Evolutionary conservation across 208 protist species (phyloP).

Genomic region (Leishmania tropica): DNA sequence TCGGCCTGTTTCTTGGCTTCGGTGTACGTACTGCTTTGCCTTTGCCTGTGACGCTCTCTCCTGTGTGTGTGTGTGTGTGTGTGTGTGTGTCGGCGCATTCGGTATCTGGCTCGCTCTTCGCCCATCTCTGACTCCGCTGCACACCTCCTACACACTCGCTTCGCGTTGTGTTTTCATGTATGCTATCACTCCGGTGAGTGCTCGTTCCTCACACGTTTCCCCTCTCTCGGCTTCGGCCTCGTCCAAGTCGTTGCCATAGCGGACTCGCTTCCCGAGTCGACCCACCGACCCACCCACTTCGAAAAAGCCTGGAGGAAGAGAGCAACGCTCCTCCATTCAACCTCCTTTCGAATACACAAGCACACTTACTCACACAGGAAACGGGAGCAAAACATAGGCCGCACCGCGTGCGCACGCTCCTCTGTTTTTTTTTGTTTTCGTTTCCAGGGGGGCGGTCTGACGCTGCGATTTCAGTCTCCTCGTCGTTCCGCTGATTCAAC

Average conservation of each 20-base stretch:
- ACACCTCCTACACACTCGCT: neutral
- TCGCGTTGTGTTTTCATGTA: slow-evolving; percentile 11
- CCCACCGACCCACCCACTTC: neutral
- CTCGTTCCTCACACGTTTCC: neutral
- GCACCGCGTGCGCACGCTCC: neutral
- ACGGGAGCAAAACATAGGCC: neutral
- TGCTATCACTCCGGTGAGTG: neutral
- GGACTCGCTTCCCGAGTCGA: neutral
- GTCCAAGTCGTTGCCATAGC: neutral
- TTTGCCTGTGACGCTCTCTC: neutral
- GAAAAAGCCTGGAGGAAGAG: neutral
- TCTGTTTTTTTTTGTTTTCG: neutral
- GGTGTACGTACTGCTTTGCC: neutral
- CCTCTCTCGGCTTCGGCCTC: neutral
- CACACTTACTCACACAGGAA: neutral
- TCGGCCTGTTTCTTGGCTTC: neutral
- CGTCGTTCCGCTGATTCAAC: slow-evolving; percentile 1
- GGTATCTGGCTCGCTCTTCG: neutral
- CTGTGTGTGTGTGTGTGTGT: neutral
- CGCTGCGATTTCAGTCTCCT: neutral
- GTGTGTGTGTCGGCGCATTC: neutral
- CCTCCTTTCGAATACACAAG: neutral
- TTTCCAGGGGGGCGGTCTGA: neutral
- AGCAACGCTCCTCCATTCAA: neutral
- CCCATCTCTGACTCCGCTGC: neutral